phyloP scores from a whole-genome alignment of 192 early-diverging fungal species.

The Coemansia reversa region DNA sequence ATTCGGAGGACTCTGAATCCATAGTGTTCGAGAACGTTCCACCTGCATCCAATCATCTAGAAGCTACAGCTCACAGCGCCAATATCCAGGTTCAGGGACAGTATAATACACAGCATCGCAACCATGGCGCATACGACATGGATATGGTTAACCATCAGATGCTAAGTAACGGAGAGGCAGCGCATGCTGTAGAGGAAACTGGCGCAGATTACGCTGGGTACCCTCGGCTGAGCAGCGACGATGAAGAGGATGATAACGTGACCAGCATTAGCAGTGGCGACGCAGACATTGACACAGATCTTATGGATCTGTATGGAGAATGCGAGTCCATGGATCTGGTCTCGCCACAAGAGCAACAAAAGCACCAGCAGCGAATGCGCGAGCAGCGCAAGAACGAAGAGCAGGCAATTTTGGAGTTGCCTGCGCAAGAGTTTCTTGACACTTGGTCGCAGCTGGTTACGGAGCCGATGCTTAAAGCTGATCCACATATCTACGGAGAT shows the following conservation, averaged over 20 bases:
- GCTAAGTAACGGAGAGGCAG: neutral
- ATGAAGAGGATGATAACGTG: neutral
- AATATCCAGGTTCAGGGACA: too few species aligned
- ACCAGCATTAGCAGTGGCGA: neutral
- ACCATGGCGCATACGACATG: neutral
- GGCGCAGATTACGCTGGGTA: constrained; percentile 14
- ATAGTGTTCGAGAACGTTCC: constrained; percentile 61
- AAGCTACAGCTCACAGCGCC: too few species aligned
- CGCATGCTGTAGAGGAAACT: neutral
- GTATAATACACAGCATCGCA: too few species aligned
- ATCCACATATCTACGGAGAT: constrained; percentile 19
- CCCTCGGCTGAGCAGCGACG: constrained; percentile 17
- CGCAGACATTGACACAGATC: constrained; percentile 11
- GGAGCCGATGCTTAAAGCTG: constrained; percentile 13
- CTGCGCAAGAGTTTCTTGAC: constrained; percentile 29
- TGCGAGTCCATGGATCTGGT: constrained; percentile 12
- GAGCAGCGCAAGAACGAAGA: constrained; percentile 32
- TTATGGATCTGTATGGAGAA: constrained; percentile 25
- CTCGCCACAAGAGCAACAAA: constrained; percentile 13
- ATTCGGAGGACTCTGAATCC: constrained; percentile 49
- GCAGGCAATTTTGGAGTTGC: constrained; percentile 27
- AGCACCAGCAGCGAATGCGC: constrained; percentile 19
- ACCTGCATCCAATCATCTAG: neutral
- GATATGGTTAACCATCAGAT: neutral
- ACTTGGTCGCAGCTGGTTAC: constrained; percentile 38